phyloP scores from a whole-genome alignment of 169 alveolate genomes.

The Plasmodium chabaudi region DNA sequence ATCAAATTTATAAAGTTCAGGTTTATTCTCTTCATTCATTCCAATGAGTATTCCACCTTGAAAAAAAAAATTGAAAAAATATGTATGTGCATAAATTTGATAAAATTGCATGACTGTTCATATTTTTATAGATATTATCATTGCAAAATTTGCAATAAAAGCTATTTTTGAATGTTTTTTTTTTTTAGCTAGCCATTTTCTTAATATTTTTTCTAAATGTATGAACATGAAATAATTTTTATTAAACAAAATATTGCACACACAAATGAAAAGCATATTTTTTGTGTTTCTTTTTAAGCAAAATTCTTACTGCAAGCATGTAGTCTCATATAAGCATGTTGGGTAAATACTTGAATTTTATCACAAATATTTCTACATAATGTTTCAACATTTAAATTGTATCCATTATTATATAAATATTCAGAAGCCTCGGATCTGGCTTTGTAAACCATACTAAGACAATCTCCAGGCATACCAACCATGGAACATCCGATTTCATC shows the following conservation, averaged over 20 bases:
- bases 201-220: conserved; percentile 4
- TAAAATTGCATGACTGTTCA: conserved; percentile 26
- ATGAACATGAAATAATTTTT: conserved; percentile 10
- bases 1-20: conserved; percentile 94
- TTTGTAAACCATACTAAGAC: conserved; percentile 89
- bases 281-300: not conserved
- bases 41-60: conserved; percentile 92
- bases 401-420: conserved; percentile 92
- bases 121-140: conserved; percentile 15
- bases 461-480: conserved; percentile 91
- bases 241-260: not conserved
- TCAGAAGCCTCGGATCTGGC: conserved; percentile 93
- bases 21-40: conserved; percentile 96
- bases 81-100: not conserved
- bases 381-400: conserved; percentile 93
- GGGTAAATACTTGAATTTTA: conserved; percentile 94
- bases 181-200: conserved; percentile 13
- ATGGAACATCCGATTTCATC: conserved; percentile 86
- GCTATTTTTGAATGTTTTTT: not conserved
- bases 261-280: not conserved
- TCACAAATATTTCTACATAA: conserved; percentile 94
- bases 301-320: conserved; percentile 91
- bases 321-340: conserved; percentile 96
- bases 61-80: not conserved
- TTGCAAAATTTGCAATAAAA: no score